These are phyloP conservation scores for Jimgerdemannia flammicorona DNA, from an alignment of 192 early-diverging fungal genomes.

Conservation along the genomic window DNA sequence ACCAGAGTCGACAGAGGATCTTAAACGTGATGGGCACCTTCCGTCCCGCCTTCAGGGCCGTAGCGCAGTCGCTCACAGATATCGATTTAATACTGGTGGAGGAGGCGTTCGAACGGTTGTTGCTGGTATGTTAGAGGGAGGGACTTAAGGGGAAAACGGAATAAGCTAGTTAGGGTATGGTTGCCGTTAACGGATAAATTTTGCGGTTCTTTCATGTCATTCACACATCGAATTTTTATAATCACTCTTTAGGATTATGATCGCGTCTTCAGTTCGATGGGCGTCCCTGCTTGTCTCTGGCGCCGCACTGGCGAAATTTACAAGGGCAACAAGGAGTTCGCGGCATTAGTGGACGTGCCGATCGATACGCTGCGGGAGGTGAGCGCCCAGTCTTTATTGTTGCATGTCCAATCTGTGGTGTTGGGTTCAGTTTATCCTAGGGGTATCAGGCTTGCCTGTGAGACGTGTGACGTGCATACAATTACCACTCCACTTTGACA, in stretches of 20 bases:
- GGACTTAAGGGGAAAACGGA: neutral
- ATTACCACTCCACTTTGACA: neutral
- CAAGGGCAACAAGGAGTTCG: slow-evolving; percentile 95
- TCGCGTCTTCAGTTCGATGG: slow-evolving; percentile 91
- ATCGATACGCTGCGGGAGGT: slow-evolving; percentile 78
- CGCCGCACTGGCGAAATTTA: slow-evolving; percentile 95
- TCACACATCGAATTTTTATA: neutral
- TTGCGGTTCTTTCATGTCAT: neutral
- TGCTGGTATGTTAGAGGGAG: slow-evolving; percentile 50
- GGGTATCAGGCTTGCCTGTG: neutral
- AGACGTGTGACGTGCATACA: neutral
- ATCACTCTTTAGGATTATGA: slow-evolving; percentile 75
- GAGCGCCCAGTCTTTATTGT: slow-evolving; percentile 14
- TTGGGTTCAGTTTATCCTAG: too few species aligned
- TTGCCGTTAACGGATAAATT: neutral
- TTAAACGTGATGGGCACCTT: slow-evolving; percentile 86
- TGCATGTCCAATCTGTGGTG: too few species aligned
- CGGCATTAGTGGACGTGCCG: slow-evolving; percentile 77
- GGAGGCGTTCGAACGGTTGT: slow-evolving; percentile 91
- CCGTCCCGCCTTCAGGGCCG: slow-evolving; percentile 81
- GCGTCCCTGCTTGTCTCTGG: slow-evolving; percentile 94
- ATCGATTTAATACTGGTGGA: slow-evolving; percentile 93
- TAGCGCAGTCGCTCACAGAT: slow-evolving; percentile 89
- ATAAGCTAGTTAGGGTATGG: neutral
- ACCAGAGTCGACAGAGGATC: slow-evolving; percentile 70